Percentiles rank a stretch among this genome's conserved stretches.
These are phyloP conservation scores for Chamaenerion angustifolium DNA, from an alignment of 345 rosid species.

Conservation along the genomic window DNA sequence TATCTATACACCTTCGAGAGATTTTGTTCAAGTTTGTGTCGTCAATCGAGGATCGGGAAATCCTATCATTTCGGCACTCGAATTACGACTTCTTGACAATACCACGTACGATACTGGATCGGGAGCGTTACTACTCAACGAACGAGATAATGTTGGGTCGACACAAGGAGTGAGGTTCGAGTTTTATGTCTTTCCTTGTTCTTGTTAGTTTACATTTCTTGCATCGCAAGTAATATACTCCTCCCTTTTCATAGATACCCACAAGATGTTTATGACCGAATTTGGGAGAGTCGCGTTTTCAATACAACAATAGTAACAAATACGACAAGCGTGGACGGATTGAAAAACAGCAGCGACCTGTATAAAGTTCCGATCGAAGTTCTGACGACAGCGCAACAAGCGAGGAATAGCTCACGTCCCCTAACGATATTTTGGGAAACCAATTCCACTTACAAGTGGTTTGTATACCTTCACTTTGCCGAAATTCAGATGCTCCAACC, in stretches of 20 bases:
- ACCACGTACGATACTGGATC: neutral
- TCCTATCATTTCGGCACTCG: slow-evolving; percentile 17
- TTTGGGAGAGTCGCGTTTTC: slow-evolving; percentile 4
- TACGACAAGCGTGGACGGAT: too few species aligned
- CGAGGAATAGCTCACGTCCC: neutral
- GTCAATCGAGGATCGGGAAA: slow-evolving; percentile 12
- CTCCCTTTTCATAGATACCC: slow-evolving; percentile 6
- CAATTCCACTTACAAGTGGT: neutral
- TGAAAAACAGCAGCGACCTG: neutral
- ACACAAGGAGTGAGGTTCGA: neutral
- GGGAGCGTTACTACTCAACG: accelerated
- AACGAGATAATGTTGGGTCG: neutral
- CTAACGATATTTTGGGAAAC: neutral
- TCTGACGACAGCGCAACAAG: neutral
- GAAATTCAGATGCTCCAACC: neutral
- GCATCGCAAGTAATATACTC: neutral
- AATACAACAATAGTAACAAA: neutral
- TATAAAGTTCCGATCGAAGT: slow-evolving; percentile 4
- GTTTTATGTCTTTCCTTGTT: neutral
- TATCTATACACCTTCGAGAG: slow-evolving; percentile 1
- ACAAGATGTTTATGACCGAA: slow-evolving; percentile 12
- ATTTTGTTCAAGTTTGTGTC: slow-evolving; percentile 10
- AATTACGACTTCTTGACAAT: slow-evolving; percentile 8
- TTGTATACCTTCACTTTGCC: slow-evolving; percentile 14
- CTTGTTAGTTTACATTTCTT: neutral